A percentile compares a stretch with the other conserved stretches of the same genome.
Evolutionary conservation across 2,329 filamentous ascomycete species (phyloP).

Genomic region (Claviceps pusilla): DNA sequence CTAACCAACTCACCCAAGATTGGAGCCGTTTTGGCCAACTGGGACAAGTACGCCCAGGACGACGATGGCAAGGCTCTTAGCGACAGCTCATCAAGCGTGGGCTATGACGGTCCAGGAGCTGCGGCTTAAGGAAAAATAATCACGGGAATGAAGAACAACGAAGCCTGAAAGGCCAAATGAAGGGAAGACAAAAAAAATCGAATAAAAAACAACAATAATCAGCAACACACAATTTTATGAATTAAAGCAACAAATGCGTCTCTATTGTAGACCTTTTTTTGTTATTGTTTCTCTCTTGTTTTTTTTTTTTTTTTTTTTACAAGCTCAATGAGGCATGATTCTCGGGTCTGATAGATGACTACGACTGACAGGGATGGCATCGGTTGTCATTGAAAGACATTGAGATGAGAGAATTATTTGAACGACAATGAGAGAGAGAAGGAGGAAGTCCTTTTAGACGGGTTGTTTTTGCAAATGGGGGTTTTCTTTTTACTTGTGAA

Average conservation of each 20-base stretch:
- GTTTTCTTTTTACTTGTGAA: background rate
- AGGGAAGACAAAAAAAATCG: background rate
- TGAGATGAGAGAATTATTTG: background rate
- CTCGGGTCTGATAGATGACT: constrained; percentile 1
- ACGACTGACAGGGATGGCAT: constrained; percentile 9
- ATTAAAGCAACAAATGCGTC: background rate
- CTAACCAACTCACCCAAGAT: constrained; percentile 75
- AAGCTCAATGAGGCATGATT: background rate
- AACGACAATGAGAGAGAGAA: background rate
- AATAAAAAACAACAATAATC: background rate
- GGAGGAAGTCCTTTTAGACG: background rate
- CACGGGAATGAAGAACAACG: constrained; percentile 1
- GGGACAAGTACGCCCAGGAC: constrained; percentile 54
- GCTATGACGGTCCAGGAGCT: constrained; percentile 26
- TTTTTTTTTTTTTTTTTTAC: background rate
- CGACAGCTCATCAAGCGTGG: constrained; percentile 24
- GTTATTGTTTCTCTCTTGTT: too few species aligned
- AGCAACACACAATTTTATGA: background rate
- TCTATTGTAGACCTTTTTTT: background rate
- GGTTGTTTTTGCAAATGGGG: background rate
- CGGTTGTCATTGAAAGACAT: constrained; percentile 1
- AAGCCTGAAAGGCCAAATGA: background rate
- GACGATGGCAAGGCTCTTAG: constrained; percentile 25
- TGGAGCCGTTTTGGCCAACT: constrained; percentile 70
- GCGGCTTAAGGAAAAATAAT: constrained; percentile 21